phyloP scores from a whole-genome alignment of 2,329 filamentous ascomycete genomes.

The Parasarocladium wereldwijsianum region DNA sequence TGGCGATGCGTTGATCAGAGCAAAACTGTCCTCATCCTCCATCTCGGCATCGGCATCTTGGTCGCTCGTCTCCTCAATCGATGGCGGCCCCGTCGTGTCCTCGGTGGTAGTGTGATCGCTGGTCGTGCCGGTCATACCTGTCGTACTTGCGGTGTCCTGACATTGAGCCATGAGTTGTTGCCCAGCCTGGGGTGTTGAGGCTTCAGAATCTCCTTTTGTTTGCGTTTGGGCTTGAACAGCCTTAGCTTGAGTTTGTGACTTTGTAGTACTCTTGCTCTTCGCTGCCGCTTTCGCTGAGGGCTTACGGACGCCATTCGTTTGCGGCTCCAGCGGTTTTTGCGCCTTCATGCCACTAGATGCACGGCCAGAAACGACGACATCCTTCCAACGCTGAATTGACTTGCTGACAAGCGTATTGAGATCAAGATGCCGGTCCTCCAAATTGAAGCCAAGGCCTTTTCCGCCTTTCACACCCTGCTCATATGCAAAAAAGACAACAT shows the following conservation, averaged over 20 bases:
- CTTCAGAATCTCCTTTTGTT: too few species aligned
- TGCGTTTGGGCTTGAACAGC: not conserved
- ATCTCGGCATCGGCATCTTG: slow-evolving; percentile 33
- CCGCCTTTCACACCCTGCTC: slow-evolving; percentile 27
- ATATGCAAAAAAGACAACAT: slow-evolving; percentile 27
- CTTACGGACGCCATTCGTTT: slow-evolving; percentile 11
- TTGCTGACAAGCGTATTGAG: slow-evolving; percentile 34
- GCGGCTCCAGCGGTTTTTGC: slow-evolving; percentile 31
- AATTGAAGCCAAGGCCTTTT: slow-evolving; percentile 26
- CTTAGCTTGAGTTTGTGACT: slow-evolving; percentile 10
- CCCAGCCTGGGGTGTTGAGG: slow-evolving; percentile 11
- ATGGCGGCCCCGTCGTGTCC: slow-evolving; percentile 21
- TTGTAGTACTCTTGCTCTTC: slow-evolving; percentile 9
- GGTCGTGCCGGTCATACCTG: slow-evolving; percentile 10
- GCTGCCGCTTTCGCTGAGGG: slow-evolving; percentile 9
- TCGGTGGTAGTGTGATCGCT: slow-evolving; percentile 20
- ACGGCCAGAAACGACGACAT: slow-evolving; percentile 38
- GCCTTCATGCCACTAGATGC: slow-evolving; percentile 28
- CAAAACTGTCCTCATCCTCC: slow-evolving; percentile 43
- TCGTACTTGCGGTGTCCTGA: slow-evolving; percentile 20
- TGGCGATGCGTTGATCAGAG: slow-evolving; percentile 29
- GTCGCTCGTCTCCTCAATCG: slow-evolving; percentile 31
- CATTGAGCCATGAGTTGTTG: slow-evolving; percentile 13
- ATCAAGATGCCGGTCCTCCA: slow-evolving; percentile 37
- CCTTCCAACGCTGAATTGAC: slow-evolving; percentile 49